Conservation (phyloP, 2,329 filamentous ascomycete genomes). For the Alternaria viburni region DNA sequence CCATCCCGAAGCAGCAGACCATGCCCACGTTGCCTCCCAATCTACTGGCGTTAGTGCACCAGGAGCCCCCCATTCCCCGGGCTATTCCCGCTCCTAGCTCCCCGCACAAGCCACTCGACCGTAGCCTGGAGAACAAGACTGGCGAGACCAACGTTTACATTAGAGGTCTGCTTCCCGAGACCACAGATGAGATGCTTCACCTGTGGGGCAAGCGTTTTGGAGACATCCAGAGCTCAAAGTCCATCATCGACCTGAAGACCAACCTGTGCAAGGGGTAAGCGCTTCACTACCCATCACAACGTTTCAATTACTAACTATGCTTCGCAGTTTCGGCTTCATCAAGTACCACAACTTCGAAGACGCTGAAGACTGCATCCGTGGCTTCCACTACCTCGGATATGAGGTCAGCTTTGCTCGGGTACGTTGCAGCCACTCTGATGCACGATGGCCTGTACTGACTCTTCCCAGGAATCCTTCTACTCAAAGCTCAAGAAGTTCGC, state of each 20-base stretch:
- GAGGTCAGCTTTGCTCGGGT: constrained; percentile 97
- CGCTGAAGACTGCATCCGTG: constrained; percentile 94
- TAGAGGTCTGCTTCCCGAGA: constrained; percentile 91
- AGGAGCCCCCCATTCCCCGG: constrained; percentile 82
- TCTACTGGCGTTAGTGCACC: constrained; percentile 58
- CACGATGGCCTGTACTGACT: constrained; percentile 15
- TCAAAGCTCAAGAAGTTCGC: constrained; percentile 96
- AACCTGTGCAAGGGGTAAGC: constrained; percentile 92
- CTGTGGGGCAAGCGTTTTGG: constrained; percentile 88
- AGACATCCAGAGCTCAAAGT: constrained; percentile 94
- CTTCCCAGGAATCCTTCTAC: constrained; percentile 83
- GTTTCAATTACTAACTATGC: constrained; percentile 9
- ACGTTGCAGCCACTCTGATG: constrained; percentile 41
- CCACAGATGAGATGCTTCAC: constrained; percentile 86
- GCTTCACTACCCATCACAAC: neutral
- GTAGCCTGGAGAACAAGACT: constrained; percentile 91
- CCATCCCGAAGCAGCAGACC: constrained; percentile 45
- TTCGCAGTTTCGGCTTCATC: constrained; percentile 87
- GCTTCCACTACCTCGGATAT: constrained; percentile 92
- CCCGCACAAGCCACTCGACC: constrained; percentile 86
- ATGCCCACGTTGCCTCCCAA: constrained; percentile 53
- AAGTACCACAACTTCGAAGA: constrained; percentile 88
- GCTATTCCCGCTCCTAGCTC: constrained; percentile 90
- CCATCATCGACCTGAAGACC: constrained; percentile 93
- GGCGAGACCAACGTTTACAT: constrained; percentile 99